Conservation (phyloP, 805 yeast genomes). For the Kuraishia cidri region DNA sequence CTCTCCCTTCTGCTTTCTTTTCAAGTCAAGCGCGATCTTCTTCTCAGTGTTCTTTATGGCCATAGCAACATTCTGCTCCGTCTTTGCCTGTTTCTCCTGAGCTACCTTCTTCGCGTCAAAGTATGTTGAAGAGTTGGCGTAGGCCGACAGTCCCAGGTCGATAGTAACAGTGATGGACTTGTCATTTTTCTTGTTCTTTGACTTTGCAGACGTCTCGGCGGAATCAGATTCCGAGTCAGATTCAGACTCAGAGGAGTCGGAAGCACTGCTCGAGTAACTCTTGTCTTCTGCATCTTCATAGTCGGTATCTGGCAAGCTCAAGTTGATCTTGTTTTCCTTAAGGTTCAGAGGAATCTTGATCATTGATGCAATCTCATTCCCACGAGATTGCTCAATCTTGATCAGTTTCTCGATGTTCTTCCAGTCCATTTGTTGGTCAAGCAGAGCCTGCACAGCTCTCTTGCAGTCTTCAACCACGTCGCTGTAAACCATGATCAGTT, state of each 20-base stretch:
- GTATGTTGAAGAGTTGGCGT: conserved; percentile 80
- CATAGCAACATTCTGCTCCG: conserved; percentile 63
- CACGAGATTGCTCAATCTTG: conserved; percentile 56
- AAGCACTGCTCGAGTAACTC: conserved; percentile 7
- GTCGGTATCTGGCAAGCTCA: conserved; percentile 40
- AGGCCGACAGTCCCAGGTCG: conserved; percentile 66
- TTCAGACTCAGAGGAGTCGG: conserved; percentile 22
- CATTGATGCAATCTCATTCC: conserved; percentile 51
- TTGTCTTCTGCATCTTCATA: conserved; percentile 18
- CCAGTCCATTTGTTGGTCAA: conserved; percentile 93
- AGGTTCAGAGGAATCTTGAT: conserved; percentile 66
- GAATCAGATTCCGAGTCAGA: conserved; percentile 23
- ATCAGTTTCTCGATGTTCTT: conserved; percentile 73
- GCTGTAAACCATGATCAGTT: conserved; percentile 60
- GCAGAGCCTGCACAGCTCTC: conserved; percentile 50
- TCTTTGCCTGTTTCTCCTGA: conserved; percentile 68
- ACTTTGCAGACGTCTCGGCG: conserved; percentile 19
- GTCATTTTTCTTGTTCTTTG: conserved; percentile 6
- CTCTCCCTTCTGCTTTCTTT: conserved; percentile 42
- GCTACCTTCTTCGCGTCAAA: conserved; percentile 73
- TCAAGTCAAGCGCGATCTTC: conserved; percentile 66
- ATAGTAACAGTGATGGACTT: conserved; percentile 44
- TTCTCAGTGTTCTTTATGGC: conserved; percentile 81
- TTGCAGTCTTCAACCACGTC: conserved; percentile 67
- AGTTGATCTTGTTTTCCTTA: conserved; percentile 53